A percentile compares a stretch with the other conserved stretches of the same genome.
phyloP scores from a whole-genome alignment of 495 filamentous ascomycete genomes.

The Neurospora africana region DNA sequence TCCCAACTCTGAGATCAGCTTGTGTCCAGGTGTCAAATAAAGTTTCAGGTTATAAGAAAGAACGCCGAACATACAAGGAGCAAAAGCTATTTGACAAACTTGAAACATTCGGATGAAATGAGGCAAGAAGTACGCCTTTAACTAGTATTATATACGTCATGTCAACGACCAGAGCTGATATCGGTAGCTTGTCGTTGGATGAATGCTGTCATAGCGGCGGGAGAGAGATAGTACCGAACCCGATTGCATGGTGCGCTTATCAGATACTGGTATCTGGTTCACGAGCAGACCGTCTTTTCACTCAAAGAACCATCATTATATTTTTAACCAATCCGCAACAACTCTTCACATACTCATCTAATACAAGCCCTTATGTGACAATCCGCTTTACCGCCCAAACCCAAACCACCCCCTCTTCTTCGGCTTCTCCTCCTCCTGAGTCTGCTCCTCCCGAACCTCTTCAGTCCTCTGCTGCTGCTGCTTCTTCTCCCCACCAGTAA shows the following conservation, averaged over 20 bases:
- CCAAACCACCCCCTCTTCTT: constrained; percentile 81
- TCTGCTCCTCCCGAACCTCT: constrained; percentile 34
- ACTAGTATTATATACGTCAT: neutral
- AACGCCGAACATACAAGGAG: too few species aligned
- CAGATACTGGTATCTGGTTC: too few species aligned
- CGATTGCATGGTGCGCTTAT: neutral
- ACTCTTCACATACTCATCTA: neutral
- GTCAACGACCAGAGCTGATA: neutral
- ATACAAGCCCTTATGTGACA: neutral
- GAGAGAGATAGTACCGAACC: neutral
- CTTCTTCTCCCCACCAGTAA: constrained; percentile 10
- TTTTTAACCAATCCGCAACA: neutral
- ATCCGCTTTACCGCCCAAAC: constrained; percentile 63
- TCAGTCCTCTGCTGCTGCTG: constrained; percentile 9
- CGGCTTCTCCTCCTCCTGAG: constrained; percentile 38
- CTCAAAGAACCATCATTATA: neutral
- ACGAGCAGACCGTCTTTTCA: too few species aligned
- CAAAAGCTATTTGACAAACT: too few species aligned
- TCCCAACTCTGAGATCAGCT: too few species aligned
- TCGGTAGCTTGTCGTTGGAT: neutral
- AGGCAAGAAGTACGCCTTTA: too few species aligned
- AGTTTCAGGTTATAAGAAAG: too few species aligned
- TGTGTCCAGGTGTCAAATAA: too few species aligned
- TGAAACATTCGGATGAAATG: too few species aligned
- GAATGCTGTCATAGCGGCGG: neutral